phyloP scores from a whole-genome alignment of 2,329 filamentous ascomycete species.

The Salinomyces thailandicus region DNA sequence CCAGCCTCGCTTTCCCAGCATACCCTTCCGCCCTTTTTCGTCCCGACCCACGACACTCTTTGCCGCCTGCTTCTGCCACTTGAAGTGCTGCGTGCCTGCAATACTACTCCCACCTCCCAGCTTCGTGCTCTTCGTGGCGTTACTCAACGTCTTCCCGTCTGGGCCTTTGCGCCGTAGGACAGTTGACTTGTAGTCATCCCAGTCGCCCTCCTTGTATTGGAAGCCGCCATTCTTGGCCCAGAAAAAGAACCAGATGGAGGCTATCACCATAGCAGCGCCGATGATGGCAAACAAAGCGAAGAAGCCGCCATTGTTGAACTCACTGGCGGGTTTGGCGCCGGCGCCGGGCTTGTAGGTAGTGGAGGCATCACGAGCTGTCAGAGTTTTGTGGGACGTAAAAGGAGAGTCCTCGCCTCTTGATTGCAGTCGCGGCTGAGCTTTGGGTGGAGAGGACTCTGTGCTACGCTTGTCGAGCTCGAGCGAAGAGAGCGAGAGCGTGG shows the following conservation, averaged over 20 bases:
- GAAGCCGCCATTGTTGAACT: slow-evolving; percentile 49
- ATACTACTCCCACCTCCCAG: slow-evolving; percentile 69
- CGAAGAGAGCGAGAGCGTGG: slow-evolving; percentile 21
- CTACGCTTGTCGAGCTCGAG: slow-evolving; percentile 20
- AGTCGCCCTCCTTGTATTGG: slow-evolving; percentile 72
- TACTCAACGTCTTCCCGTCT: slow-evolving; percentile 74
- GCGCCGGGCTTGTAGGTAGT: slow-evolving; percentile 15
- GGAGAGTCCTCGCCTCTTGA: not conserved
- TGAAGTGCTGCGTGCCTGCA: slow-evolving; percentile 51
- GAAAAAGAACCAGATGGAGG: slow-evolving; percentile 94
- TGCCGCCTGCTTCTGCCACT: slow-evolving; percentile 28
- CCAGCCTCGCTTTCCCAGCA: slow-evolving; percentile 28
- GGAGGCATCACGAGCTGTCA: slow-evolving; percentile 3
- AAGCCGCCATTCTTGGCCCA: slow-evolving; percentile 96
- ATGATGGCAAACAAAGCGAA: slow-evolving; percentile 81
- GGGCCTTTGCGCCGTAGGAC: slow-evolving; percentile 81
- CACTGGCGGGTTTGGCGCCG: slow-evolving; percentile 27
- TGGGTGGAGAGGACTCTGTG: not conserved
- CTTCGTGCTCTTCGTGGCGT: slow-evolving; percentile 70
- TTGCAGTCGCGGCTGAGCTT: not conserved
- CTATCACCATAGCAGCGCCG: slow-evolving; percentile 62
- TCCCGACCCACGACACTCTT: slow-evolving; percentile 34
- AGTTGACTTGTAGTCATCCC: slow-evolving; percentile 97
- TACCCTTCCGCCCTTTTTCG: slow-evolving; percentile 33
- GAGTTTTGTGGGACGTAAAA: slow-evolving; percentile 1